These are phyloP conservation scores for Trichoderma simmonsii DNA, from an alignment of 2,329 filamentous ascomycete genomes.

Conservation along the genomic window DNA sequence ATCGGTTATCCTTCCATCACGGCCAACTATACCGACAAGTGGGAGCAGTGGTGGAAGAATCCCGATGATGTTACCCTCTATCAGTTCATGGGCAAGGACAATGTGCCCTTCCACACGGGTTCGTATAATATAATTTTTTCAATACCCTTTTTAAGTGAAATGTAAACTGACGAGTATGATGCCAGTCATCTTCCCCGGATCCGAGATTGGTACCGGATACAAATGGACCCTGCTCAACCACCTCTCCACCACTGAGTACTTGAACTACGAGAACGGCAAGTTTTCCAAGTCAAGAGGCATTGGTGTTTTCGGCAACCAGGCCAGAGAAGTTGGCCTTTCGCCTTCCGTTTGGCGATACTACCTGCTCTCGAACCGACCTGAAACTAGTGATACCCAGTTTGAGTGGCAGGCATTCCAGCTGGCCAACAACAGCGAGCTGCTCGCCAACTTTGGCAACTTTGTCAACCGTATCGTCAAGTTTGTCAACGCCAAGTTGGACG, in stretches of 20 bases:
- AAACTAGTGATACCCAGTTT: conserved; percentile 84
- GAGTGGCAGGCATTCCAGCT: conserved; percentile 82
- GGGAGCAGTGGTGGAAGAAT: conserved; percentile 94
- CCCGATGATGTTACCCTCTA: conserved; percentile 84
- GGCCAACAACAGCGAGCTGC: conserved; percentile 84
- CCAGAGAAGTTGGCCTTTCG: conserved; percentile 78
- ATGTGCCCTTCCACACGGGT: conserved; percentile 69
- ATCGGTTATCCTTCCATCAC: conserved; percentile 97
- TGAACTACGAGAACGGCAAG: conserved; percentile 86
- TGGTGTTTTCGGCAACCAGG: conserved; percentile 88
- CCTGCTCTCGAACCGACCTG: conserved; percentile 78
- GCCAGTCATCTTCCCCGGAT: conserved; percentile 72
- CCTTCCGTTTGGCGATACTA: conserved; percentile 94
- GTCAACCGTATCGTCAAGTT: conserved; percentile 74
- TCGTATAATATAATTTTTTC: neutral
- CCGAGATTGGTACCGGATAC: conserved; percentile 77
- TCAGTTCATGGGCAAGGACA: conserved; percentile 87
- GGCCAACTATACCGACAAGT: conserved; percentile 80
- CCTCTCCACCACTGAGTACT: conserved; percentile 80
- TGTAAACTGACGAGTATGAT: neutral
- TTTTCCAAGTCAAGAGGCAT: conserved; percentile 89
- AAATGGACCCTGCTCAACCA: conserved; percentile 89
- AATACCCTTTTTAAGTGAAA: neutral
- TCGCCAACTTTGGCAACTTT: conserved; percentile 72
- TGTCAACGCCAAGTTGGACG: conserved; percentile 70